Evolutionary conservation across 805 yeast genomes (phyloP), one percentile per base, ranked within the genome.

Genomic region (Ogataea chonburiensis): DNA sequence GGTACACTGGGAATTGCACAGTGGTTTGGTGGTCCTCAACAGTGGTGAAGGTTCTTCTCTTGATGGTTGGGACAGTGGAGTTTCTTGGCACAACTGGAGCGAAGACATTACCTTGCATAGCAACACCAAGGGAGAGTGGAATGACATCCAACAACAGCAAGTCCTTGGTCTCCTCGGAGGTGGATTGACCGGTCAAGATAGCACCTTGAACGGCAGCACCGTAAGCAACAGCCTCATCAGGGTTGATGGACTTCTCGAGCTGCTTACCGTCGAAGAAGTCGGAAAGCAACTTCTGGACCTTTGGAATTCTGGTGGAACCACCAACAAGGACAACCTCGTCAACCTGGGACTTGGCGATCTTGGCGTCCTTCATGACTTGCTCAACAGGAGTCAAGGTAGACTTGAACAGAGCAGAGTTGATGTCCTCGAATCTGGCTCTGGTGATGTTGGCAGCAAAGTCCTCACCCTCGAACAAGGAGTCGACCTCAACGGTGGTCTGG

Each of bases 171-270:
- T 87, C 95, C 49, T 83, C 93, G 54, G 85, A 79, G 50, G 87
- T 81, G 47, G 86, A 88, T 53, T 76, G 79, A 75, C 96, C 96
- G 56, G 96, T 85, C 71, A 89, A 79, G 73, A 91, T 86, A 66
- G 97, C 97, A 75, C 96, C 98, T 77, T 89, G 97, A 60, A 89
- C 97, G 62, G 98, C 97, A 62, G 98, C 98, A 82, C 97, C 97
- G 78, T 87, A 87, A 62, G 96, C 97, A 68, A 88, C 97, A 64
- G 97, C 97, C 78, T 88, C 97, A 76, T 88, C 97, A 55, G 97
- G 97, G 88, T 88, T 88, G 71, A 88, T 89, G 53, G 95, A 83
- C 76, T 86, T 89, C 74, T 86, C 93, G 67, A 87, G 85, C 71
- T 86, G 89, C 78, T 89, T 89, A 69, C 97, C 97, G 62, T 87